phyloP scores from a whole-genome alignment of 106 monocot species.

The Dioscorea alata region DNA sequence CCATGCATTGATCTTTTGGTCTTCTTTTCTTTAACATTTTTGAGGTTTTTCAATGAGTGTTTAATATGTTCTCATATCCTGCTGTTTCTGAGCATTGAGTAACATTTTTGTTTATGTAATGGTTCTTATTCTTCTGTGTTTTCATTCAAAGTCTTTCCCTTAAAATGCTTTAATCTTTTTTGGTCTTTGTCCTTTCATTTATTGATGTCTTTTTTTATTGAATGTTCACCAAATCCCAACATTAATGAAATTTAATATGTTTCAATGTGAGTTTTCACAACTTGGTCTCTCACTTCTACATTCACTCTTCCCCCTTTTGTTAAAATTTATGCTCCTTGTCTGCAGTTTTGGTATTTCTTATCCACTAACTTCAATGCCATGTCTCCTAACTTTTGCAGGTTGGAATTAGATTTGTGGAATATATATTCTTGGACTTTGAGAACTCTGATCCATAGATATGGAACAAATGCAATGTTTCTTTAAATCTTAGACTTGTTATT shows the following conservation, averaged over 20 bases:
- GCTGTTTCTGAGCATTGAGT: slow-evolving; percentile 1
- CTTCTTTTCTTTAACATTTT: too few relatives aligned
- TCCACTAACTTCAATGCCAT: slow-evolving; percentile 19
- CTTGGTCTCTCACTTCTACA: slow-evolving; percentile 25
- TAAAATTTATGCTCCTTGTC: slow-evolving; percentile 58
- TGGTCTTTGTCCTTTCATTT: not conserved
- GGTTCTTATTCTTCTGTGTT: not conserved
- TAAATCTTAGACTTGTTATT: not conserved
- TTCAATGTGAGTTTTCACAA: slow-evolving; percentile 20
- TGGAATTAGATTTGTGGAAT: slow-evolving; percentile 17
- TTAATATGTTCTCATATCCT: not conserved
- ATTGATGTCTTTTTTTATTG: not conserved
- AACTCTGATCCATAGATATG: slow-evolving; percentile 1
- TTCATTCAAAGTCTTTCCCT: not conserved
- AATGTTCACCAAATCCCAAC: not conserved
- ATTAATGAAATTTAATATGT: not conserved
- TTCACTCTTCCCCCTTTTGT: not conserved
- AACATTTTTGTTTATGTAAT: not conserved
- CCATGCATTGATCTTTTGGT: not conserved
- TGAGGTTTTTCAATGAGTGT: not conserved
- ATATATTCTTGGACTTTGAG: slow-evolving; percentile 20
- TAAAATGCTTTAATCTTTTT: not conserved
- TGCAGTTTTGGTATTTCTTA: slow-evolving; percentile 19
- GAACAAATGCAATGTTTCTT: not conserved
- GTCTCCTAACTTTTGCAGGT: slow-evolving; percentile 16